Evolutionary conservation across 306 rosid genomes (phyloP).

Genomic region (Quercus mongolica): DNA sequence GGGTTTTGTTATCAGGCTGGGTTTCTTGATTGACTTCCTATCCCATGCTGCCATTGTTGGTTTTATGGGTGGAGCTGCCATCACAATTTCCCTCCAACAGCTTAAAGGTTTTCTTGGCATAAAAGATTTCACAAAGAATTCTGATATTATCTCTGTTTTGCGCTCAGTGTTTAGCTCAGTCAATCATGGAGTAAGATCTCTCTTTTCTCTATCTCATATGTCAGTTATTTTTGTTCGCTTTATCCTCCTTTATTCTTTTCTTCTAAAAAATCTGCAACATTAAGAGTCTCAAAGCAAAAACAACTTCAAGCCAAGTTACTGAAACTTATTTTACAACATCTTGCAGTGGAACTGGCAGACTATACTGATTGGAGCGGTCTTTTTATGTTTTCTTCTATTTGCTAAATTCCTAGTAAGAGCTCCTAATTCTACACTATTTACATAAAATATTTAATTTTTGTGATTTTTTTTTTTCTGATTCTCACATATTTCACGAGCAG

Average conservation of each 20-base stretch:
- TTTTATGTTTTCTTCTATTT: conserved; percentile 62
- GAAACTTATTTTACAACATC: conserved; percentile 12
- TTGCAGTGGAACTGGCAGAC: conserved; percentile 99
- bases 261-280: not conserved
- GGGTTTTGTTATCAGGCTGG: conserved; percentile 54
- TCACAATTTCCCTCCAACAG: conserved; percentile 96
- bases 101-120: conserved; percentile 96
- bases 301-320: conserved; percentile 12
- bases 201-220: conserved; percentile 13
- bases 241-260: too few species aligned
- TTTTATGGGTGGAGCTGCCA: conserved; percentile 98
- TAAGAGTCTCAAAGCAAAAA: not conserved
- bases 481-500: conserved; percentile 40
- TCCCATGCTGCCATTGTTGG: conserved; percentile 99
- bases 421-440: not conserved
- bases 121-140: conserved; percentile 56
- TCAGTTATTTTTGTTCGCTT: not conserved
- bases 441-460: not conserved
- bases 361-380: conserved; percentile 63
- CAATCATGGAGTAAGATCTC: conserved; percentile 69
- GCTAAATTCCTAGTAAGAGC: conserved; percentile 74
- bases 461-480: conserved; percentile 25
- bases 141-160: conserved; percentile 75
- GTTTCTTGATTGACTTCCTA: conserved; percentile 91
- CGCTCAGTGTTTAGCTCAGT: conserved; percentile 55